Evolutionary conservation across 495 filamentous ascomycete species (phyloP), one percentile per base, ranked within the genome.

Genomic region (Immersiella caudata): DNA sequence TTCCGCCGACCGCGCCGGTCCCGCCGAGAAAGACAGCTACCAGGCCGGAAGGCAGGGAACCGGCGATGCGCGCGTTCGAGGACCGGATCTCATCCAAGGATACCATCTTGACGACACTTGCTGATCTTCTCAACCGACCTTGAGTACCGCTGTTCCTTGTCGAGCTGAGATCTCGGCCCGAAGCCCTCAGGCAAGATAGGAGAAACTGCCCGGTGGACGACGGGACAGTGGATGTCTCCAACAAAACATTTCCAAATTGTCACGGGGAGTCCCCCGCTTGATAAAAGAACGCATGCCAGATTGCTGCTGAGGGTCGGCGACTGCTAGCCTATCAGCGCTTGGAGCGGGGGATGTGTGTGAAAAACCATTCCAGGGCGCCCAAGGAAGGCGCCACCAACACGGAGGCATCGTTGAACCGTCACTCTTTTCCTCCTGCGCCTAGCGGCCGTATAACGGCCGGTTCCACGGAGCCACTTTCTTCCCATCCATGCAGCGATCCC

Each of bases 11-110:
- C 40, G 88, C 90, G 36, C 82, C 83, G 0, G 90, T 92, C 25
- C 80, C 90, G 56, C 90, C 88, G 18, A 87, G 87, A 68, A 88
- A 88, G 60, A 89, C 81, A 29, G 82, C 85, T 2, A 85, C 80
- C 0, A 86, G 72, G 4, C 79, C 76, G 0, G 75, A 29, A 9
- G 81, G 81, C 18, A 85, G 75, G 0, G 65, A 24, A 6, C 73
- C 69, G 9, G 72, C 58, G 67, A 86, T 81, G 8, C 69, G 70
- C 4, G 72, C 62, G 64, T 83, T 83, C 6, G 81, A 82, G 0
- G 74, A 58, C 27, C 74, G 74, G 51, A 81, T 73, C 11, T 78
- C 73, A 14, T 72, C 51, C 35, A 82, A 67, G 7, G 71, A 67
- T 0, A 81, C 76, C 81, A 84, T 83, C 14, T 64, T 67, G n/a